Conservation (phyloP, 78 protist genomes). For the Isochrysis galbana region DNA sequence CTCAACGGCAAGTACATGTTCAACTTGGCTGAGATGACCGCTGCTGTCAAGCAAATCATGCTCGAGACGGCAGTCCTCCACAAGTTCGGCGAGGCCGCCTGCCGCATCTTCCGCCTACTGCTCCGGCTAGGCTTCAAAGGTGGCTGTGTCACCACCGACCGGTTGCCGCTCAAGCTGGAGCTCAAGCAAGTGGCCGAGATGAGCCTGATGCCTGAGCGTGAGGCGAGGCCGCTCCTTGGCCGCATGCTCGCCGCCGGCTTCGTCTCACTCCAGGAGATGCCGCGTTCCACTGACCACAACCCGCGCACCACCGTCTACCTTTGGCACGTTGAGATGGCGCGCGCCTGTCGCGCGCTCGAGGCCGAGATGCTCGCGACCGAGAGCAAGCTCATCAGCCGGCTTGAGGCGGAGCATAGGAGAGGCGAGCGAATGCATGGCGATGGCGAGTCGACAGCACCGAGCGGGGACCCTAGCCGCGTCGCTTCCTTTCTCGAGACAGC, state of each 20-base stretch:
- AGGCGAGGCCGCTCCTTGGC: not conserved
- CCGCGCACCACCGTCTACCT: not conserved
- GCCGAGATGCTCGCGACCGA: not conserved
- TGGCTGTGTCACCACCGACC: not conserved
- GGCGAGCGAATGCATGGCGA: too few species aligned
- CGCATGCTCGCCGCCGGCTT: not conserved
- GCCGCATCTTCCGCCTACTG: not conserved
- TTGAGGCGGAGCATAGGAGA: not conserved
- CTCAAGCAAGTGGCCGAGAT: not conserved
- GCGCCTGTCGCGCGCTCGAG: not conserved
- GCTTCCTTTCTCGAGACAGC: too few species aligned
- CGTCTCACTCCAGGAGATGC: not conserved
- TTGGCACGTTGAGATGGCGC: not conserved
- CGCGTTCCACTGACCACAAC: not conserved
- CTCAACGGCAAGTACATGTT: conserved; percentile 20
- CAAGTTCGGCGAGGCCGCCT: not conserved
- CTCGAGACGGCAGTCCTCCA: not conserved
- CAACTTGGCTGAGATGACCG: not conserved
- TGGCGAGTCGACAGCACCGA: too few species aligned
- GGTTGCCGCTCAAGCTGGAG: not conserved
- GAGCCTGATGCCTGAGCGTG: not conserved
- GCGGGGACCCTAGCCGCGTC: too few species aligned
- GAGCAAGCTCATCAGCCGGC: not conserved
- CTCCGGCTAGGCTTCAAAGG: not conserved
- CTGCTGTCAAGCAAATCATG: not conserved